Conservation (phyloP, 2,329 filamentous ascomycete species). For the Chaetomiaceae sp. region DNA sequence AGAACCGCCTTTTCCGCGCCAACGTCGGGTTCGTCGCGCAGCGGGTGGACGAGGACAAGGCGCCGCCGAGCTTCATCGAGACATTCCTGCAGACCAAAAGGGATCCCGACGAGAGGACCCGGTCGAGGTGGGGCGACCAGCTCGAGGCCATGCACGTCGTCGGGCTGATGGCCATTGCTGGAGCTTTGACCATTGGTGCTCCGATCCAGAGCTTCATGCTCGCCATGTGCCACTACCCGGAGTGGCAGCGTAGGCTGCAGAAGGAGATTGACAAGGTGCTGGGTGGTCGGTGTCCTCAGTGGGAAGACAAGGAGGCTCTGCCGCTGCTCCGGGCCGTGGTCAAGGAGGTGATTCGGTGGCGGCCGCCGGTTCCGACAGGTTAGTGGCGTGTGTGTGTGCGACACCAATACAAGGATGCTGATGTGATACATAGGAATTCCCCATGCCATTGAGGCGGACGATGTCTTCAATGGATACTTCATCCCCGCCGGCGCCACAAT, state of each 20-base stretch:
- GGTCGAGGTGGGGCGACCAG: constrained; percentile 30
- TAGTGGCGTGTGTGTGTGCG: constrained; percentile 12
- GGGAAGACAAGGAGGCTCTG: constrained; percentile 43
- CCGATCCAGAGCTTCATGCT: constrained; percentile 41
- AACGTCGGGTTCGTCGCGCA: constrained; percentile 37
- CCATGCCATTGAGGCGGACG: constrained; percentile 47
- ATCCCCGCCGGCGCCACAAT: constrained; percentile 49
- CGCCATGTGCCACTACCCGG: constrained; percentile 33
- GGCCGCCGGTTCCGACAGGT: constrained; percentile 51
- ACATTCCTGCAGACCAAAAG: constrained; percentile 35
- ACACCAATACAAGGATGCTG: background rate
- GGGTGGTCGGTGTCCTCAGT: constrained; percentile 41
- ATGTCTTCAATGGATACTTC: constrained; percentile 49
- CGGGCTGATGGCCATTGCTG: constrained; percentile 46
- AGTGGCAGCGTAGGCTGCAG: constrained; percentile 34
- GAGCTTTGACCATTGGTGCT: constrained; percentile 41
- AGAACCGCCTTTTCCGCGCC: constrained; percentile 36
- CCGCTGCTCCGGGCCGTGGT: constrained; percentile 46
- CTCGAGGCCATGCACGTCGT: constrained; percentile 42
- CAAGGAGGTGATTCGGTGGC: constrained; percentile 51
- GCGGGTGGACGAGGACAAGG: constrained; percentile 30
- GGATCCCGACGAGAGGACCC: constrained; percentile 26
- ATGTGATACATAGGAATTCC: constrained; percentile 38
- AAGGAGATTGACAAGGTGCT: constrained; percentile 46
- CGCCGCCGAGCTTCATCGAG: constrained; percentile 39